Percentiles rank a stretch among this genome's conserved stretches.
Conservation (phyloP, 768 basidiomycete genomes). For the Termitomyces eurrhizus region DNA sequence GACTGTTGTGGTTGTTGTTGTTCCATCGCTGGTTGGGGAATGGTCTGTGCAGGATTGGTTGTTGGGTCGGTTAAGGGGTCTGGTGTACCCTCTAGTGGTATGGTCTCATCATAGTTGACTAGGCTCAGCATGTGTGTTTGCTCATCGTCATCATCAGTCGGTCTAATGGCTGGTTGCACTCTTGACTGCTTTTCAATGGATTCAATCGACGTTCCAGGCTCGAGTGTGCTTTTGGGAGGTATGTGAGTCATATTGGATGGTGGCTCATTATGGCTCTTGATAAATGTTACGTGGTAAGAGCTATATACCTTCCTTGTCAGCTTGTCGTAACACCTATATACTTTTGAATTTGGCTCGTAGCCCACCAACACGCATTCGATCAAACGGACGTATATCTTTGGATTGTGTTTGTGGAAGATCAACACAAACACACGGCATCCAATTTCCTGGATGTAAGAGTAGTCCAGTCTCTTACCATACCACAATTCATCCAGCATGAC, state of each 20-base stretch:
- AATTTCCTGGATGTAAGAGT: slow-evolving; percentile 27
- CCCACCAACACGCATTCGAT: slow-evolving; percentile 19
- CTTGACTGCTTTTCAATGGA: not conserved
- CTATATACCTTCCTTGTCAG: slow-evolving; percentile 14
- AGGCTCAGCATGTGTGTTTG: no score
- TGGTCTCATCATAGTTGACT: no score
- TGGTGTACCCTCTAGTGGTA: no score
- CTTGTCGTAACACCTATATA: slow-evolving; percentile 27
- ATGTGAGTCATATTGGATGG: no score
- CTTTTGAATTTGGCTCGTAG: slow-evolving; percentile 29
- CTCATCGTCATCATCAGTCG: no score
- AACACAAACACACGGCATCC: slow-evolving; percentile 31
- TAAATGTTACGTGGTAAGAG: slow-evolving; percentile 23
- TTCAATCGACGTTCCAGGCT: not conserved
- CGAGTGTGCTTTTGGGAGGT: no score
- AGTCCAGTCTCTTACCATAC: slow-evolving; percentile 21
- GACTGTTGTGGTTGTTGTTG: no score
- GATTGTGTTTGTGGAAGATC: slow-evolving; percentile 25
- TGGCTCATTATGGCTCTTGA: slow-evolving; percentile 19
- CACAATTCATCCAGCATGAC: slow-evolving; percentile 21
- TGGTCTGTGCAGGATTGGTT: no score
- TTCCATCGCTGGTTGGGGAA: no score
- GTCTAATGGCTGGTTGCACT: no score
- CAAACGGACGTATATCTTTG: slow-evolving; percentile 29
- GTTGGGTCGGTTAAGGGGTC: no score